Evolutionary conservation across 2,329 filamentous ascomycete species (phyloP).

Genomic region (Tolypocladium inflatum): DNA sequence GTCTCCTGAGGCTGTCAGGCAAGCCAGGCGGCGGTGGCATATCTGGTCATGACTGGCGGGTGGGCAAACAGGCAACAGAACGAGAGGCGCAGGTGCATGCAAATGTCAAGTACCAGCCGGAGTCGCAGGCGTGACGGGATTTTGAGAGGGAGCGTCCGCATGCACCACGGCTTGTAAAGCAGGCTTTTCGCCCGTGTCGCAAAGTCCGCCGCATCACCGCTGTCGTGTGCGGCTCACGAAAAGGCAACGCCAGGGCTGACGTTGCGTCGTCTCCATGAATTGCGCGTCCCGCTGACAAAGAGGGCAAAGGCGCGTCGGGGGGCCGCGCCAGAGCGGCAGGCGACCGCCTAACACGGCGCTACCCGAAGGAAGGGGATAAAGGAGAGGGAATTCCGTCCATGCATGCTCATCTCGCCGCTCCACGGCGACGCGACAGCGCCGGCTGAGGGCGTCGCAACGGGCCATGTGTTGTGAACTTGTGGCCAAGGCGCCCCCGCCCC

Average conservation of each 20-base stretch:
- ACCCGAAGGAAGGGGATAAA: neutral
- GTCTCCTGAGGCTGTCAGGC: conserved; percentile 14
- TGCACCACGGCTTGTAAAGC: neutral
- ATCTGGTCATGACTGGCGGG: conserved; percentile 15
- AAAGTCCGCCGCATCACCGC: neutral
- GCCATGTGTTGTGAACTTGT: neutral
- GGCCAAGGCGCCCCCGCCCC: neutral
- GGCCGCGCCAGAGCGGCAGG: neutral
- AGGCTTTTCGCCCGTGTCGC: neutral
- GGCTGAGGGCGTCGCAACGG: neutral
- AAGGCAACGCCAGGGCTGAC: conserved; percentile 12
- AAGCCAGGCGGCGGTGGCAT: conserved; percentile 17
- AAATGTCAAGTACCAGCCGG: neutral
- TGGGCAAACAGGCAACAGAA: neutral
- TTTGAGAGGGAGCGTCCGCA: neutral
- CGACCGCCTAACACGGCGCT: neutral
- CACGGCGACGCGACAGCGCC: neutral
- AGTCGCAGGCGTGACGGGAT: neutral
- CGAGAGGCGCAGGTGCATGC: neutral
- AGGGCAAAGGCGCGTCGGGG: conserved; percentile 5
- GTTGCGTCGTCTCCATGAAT: conserved; percentile 18
- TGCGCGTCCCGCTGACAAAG: conserved; percentile 21
- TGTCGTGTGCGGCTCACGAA: conserved; percentile 1
- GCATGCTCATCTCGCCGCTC: neutral
- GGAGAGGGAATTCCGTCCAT: neutral